Evolutionary conservation across 495 filamentous ascomycete genomes (phyloP).

Genomic region (Aspergillus bridgeri): DNA sequence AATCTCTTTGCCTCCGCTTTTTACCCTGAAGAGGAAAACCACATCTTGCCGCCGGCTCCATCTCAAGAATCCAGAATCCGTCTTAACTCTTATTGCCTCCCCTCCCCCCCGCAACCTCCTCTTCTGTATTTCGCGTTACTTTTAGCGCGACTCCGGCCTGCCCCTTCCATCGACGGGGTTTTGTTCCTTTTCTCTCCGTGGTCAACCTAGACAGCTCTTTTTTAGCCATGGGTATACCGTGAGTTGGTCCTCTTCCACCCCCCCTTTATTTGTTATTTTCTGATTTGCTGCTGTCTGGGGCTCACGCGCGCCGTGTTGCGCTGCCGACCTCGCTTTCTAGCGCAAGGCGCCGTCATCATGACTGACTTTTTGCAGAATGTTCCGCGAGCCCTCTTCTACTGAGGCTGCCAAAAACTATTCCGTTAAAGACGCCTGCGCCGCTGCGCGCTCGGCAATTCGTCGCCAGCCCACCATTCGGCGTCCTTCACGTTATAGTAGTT

Average conservation of each 20-base stretch:
- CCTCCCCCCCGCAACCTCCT: conserved; percentile 5
- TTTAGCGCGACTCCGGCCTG: conserved; percentile 10
- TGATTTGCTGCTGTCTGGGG: conserved; percentile 4
- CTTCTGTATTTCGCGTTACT: conserved; percentile 8
- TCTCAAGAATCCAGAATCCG: conserved; percentile 15
- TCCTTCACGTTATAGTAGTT: conserved; percentile 27
- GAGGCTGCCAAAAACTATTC: conserved; percentile 54
- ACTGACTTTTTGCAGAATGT: conserved; percentile 47
- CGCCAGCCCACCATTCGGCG: conserved; percentile 48
- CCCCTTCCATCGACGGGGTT: not conserved
- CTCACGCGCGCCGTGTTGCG: conserved; percentile 17
- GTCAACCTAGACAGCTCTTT: conserved; percentile 9
- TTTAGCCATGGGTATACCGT: conserved; percentile 76
- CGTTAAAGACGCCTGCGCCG: conserved; percentile 56
- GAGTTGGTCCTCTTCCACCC: conserved; percentile 44
- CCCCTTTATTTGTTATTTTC: conserved; percentile 1
- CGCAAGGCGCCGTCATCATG: conserved; percentile 12
- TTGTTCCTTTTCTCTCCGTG: conserved; percentile 1
- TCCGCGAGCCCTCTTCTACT: conserved; percentile 48
- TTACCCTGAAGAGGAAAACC: conserved; percentile 18
- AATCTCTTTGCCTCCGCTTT: conserved; percentile 22
- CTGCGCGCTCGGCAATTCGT: conserved; percentile 70
- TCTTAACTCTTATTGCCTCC: conserved; percentile 14
- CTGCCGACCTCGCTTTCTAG: conserved; percentile 17
- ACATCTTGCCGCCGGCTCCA: conserved; percentile 23